These are phyloP conservation scores for Nemania diffusa DNA, from an alignment of 2,329 filamentous ascomycete species.

Conservation along the genomic window DNA sequence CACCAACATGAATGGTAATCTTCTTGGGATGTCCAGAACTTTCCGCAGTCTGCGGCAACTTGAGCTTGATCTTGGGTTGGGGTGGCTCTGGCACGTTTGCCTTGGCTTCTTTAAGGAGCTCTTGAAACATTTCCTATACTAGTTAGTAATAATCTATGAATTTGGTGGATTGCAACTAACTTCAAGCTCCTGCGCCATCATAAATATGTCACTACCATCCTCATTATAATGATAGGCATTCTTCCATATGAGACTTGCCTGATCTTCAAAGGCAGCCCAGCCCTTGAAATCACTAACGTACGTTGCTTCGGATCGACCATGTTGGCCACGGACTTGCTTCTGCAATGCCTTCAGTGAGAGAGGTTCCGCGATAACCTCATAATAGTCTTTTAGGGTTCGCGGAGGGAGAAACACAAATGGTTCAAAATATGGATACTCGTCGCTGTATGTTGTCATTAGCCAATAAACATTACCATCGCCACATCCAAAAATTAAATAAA, in stretches of 20 bases:
- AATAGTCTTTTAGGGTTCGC: conserved; percentile 83
- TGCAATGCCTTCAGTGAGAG: conserved; percentile 81
- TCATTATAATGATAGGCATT: conserved; percentile 93
- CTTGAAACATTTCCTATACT: conserved; percentile 72
- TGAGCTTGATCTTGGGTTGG: conserved; percentile 83
- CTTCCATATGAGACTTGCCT: conserved; percentile 82
- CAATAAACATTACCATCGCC: not conserved
- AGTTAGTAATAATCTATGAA: conserved; percentile 35
- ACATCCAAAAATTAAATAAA: not conserved
- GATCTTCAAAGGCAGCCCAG: conserved; percentile 85
- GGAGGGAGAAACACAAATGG: conserved; percentile 83
- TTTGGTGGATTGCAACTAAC: conserved; percentile 55
- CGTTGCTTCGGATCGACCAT: conserved; percentile 73
- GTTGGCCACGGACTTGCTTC: conserved; percentile 78
- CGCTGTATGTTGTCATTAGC: conserved; percentile 57
- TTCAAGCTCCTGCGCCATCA: conserved; percentile 81
- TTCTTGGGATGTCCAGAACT: conserved; percentile 64
- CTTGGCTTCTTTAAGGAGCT: conserved; percentile 77
- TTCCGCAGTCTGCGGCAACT: conserved; percentile 65
- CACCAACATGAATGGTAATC: conserved; percentile 77
- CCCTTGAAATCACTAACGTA: conserved; percentile 76
- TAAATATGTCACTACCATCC: conserved; percentile 86
- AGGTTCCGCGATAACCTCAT: conserved; percentile 82
- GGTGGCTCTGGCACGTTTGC: conserved; percentile 76
- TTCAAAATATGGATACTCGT: conserved; percentile 75